Evolutionary conservation across 2,329 filamentous ascomycete genomes (phyloP).

Genomic region (Aspergillus uvarum): DNA sequence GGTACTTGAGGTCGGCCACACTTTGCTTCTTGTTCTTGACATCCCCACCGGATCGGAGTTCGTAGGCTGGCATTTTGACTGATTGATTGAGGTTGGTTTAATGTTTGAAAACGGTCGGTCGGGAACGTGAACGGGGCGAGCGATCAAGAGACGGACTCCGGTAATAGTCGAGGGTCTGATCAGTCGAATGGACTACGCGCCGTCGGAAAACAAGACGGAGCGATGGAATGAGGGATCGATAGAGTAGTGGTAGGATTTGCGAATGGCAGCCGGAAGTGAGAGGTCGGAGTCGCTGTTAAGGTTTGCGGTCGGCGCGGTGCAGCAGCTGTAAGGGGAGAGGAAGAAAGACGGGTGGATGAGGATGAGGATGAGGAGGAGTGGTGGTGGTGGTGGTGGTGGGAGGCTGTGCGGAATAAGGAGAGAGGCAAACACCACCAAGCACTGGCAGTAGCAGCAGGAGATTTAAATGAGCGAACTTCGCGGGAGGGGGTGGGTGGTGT

Average conservation of each 20-base stretch:
- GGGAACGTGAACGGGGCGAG: neutral
- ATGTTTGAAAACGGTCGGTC: neutral
- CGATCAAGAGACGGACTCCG: neutral
- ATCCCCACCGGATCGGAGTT: slow-evolving; percentile 64
- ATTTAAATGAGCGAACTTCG: slow-evolving; percentile 6
- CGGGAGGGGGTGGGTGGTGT: slow-evolving; percentile 5
- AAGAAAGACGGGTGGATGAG: neutral
- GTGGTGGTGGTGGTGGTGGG: neutral
- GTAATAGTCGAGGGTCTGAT: neutral
- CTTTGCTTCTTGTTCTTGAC: slow-evolving; percentile 94
- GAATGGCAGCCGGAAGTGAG: neutral
- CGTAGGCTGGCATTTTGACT: slow-evolving; percentile 61
- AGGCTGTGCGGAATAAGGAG: neutral
- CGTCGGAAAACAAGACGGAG: neutral
- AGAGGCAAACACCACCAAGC: slow-evolving; percentile 10
- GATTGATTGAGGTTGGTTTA: neutral
- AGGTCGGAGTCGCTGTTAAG: neutral
- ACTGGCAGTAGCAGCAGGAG: slow-evolving; percentile 14
- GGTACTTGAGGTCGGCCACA: slow-evolving; percentile 97
- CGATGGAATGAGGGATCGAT: neutral
- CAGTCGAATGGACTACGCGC: neutral
- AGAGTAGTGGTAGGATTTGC: neutral
- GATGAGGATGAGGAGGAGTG: neutral
- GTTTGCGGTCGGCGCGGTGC: neutral
- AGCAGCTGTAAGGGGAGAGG: neutral